Base-by-base conservation (phyloP, 441 rosid genomes). In the Erysimum pusillum region DNA sequence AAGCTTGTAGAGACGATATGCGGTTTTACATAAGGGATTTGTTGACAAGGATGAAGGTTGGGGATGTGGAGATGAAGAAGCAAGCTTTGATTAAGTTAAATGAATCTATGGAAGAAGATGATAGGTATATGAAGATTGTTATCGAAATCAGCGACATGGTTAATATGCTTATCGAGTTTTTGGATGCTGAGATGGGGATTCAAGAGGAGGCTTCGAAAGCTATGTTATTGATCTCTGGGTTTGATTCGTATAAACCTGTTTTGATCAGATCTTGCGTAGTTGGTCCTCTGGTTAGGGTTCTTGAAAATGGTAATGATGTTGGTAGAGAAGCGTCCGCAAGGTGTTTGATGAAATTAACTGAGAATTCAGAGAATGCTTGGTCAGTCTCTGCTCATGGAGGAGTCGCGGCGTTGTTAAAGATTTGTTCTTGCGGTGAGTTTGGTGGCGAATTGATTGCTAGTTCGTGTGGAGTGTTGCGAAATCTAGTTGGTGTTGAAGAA, bases 361-460 rank as follows among this genome's bases (percentile, higher is more conserved):
- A 80, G 79, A 89, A 94, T 73, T 86, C 95, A 0, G 97, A 94
- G 69, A 92, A 94, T 65, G 97, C 92, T 14, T 94, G 97, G 98
- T 89, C 98, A 0, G 90, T 94, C 64, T 94, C 93, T 5, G 94
- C 98, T 79, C 93, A 94, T 45, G 98, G 94, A 22, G 98, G 98
- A 5, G 98, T 94, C 57, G 83, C 98, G 0, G 90, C 90, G 13
- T 69, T 92, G 69, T 69, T 94, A 74, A 90, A 85, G 76, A 80
- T 90, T 4, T 90, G 97, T 77, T 74, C 88, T 49, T 71, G 57
- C 63, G 59, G 28, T 35, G 85, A 82, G 69, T 77, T 67, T 0
- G 73, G 82, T 9, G 82, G 83, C 8, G 90, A 85, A 69, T 71
- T 94, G 67, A 75, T 90, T 20, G 82, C 74, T 60, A 73, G 81